Evolutionary conservation across 1,139 yeast species (phyloP), one percentile per base, ranked within the genome.

Genomic region (Groenewaldozyma sp.): DNA sequence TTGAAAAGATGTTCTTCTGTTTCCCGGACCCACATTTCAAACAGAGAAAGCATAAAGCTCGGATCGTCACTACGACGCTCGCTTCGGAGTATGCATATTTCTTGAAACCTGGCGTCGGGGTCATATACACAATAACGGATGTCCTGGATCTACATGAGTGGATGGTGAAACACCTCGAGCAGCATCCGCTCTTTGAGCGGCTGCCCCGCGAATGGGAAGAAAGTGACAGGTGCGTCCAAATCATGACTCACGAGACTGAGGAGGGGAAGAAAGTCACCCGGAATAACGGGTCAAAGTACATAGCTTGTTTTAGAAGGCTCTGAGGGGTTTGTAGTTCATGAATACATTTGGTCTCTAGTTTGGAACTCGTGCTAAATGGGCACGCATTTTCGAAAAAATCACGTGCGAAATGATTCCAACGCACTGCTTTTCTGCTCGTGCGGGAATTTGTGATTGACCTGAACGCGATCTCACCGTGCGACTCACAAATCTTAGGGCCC

Each of bases 11-110:
- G 76, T 91, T 91, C 63, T 91, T 93, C 67, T 93, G 98, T 63
- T 91, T 91, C 73, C 99, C 99, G 16, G 99, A 91, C 63, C 99
- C 99, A 11, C 98, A 93, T 62, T 91, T 91, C 69, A 91, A 91
- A 59, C 95, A 86, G 61, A 74, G 98, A 55, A 91, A 91, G 60
- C 98, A 93, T 64, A 91, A 91, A 68, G 97, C 97, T 6, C 74
- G 99, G 67, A 91, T 91, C 54, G 76, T 91, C 49, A 88, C 98
- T 45, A 79, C 77, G 45, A 91, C 97, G 1, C 67, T 91, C 46
- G 69, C 87, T 43, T 75, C 93, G 27, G 98, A 91, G 60, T 91
- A 91, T 57, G 98, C 98, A 3, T 93, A 76, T 57, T 94, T 82
- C 7, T 69, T 91, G 53, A 76, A 69, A 52, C 94, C 84, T 45